Conservation (phyloP, 768 basidiomycete species). For the Pulveroboletus frians region DNA sequence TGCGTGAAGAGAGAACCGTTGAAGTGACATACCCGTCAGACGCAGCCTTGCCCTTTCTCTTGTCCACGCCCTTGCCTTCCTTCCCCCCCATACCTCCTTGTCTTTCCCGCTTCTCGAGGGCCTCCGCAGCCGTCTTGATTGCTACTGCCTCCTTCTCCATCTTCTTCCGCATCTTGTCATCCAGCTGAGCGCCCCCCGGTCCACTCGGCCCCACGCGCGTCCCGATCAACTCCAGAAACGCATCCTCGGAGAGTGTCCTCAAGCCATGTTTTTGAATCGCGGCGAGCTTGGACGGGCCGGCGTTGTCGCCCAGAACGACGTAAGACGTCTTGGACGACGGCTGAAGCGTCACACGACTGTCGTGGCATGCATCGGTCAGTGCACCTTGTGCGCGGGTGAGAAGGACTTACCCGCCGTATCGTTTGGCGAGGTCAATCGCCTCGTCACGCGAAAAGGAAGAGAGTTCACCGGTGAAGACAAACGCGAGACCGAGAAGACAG, state of each 20-base stretch:
- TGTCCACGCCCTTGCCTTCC: background rate
- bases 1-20: background rate
- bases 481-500: slow-evolving; percentile 78
- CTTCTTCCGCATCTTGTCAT: slow-evolving; percentile 80
- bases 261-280: slow-evolving; percentile 80
- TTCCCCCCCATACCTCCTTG: slow-evolving; percentile 35
- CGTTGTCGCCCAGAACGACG: slow-evolving; percentile 83
- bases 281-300: slow-evolving; percentile 84
- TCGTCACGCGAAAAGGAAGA: slow-evolving; percentile 85
- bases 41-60: slow-evolving; percentile 7
- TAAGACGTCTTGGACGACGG: slow-evolving; percentile 89
- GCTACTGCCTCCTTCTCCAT: slow-evolving; percentile 74
- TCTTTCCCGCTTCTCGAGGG: slow-evolving; percentile 67
- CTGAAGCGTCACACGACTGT: slow-evolving; percentile 76
- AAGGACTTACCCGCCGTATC: slow-evolving; percentile 74
- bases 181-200: slow-evolving; percentile 40
- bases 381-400: background rate
- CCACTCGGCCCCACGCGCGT: slow-evolving; percentile 51
- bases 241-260: slow-evolving; percentile 78
- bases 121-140: slow-evolving; percentile 66
- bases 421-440: slow-evolving; percentile 81
- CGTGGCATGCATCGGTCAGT: background rate
- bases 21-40: slow-evolving; percentile 17
- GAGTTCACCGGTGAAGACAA: slow-evolving; percentile 96
- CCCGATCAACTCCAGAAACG: slow-evolving; percentile 77